These are phyloP conservation scores for Tetrahymena thermophila DNA, from an alignment of 73 alveolate genomes.

Conservation along the genomic window DNA sequence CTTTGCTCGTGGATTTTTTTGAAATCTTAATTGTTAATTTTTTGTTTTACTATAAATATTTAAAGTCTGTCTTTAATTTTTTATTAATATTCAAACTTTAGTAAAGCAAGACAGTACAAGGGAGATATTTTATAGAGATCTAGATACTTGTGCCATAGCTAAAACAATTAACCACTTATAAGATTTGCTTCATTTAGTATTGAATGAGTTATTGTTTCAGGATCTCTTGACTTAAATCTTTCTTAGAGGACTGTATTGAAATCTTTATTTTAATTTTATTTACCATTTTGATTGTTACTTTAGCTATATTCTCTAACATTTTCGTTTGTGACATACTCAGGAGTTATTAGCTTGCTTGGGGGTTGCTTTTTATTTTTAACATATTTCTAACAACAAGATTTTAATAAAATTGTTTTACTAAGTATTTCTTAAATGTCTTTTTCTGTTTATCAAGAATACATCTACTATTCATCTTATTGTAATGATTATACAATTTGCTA, in stretches of 20 bases:
- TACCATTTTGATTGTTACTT: conserved; percentile 6
- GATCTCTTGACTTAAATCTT: conserved; percentile 36
- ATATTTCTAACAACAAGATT: no score
- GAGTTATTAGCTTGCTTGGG: conserved; percentile 32
- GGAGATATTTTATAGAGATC: conserved; percentile 40
- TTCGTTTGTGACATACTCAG: conserved; percentile 40
- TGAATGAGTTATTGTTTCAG: conserved; percentile 42
- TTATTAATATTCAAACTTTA: conserved; percentile 20
- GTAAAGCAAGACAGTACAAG: conserved; percentile 22
- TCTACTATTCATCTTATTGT: conserved; percentile 25
- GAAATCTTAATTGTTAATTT: neutral
- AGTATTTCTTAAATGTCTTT: conserved; percentile 34
- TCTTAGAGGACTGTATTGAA: conserved; percentile 18
- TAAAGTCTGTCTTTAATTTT: conserved; percentile 8
- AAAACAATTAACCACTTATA: conserved; percentile 19
- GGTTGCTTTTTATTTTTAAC: neutral
- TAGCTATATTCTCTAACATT: neutral
- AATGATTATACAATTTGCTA: conserved; percentile 16
- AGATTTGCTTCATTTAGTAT: conserved; percentile 38
- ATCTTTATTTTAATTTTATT: conserved; percentile 13
- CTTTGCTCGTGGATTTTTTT: neutral
- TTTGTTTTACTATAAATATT: neutral
- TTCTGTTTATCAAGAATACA: conserved; percentile 35
- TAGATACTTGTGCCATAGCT: conserved; percentile 33
- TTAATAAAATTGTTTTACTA: neutral